Evolutionary conservation across 139 green algal genomes (phyloP).

Genomic region (Chlorella sp.): DNA sequence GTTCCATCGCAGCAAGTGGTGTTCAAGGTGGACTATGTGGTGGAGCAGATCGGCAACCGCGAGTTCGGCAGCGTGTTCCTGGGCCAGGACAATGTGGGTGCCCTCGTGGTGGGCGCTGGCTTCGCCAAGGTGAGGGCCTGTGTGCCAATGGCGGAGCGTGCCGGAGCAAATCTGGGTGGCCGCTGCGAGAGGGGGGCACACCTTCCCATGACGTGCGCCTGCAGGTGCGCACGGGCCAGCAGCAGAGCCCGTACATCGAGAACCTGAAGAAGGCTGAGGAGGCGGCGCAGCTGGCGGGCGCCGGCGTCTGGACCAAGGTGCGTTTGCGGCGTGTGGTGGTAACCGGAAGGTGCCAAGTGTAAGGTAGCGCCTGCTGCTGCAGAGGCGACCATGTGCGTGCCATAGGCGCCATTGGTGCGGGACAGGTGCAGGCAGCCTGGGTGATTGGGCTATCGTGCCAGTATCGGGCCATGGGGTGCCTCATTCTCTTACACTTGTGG

Average conservation of each 20-base stretch:
- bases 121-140: not conserved
- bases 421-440: too few relatives aligned
- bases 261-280: constrained; percentile 69
- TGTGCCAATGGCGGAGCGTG: not conserved
- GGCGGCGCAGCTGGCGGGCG: constrained; percentile 48
- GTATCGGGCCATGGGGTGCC: too few relatives aligned
- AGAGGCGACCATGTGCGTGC: too few relatives aligned
- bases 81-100: constrained; percentile 7
- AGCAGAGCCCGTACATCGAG: constrained; percentile 77
- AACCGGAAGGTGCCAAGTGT: too few relatives aligned
- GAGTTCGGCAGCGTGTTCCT: constrained; percentile 94
- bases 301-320: constrained; percentile 82
- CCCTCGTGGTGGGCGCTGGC: not conserved
- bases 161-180: not conserved
- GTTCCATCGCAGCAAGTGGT: constrained; percentile 50
- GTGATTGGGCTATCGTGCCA: too few relatives aligned
- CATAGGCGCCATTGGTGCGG: too few relatives aligned
- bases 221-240: constrained; percentile 54
- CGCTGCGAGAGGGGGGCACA: not conserved
- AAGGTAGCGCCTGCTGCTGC: too few relatives aligned
- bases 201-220: not conserved
- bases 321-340: too few relatives aligned
- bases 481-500: too few relatives aligned
- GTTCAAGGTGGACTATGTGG: constrained; percentile 90
- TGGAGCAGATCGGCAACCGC: constrained; percentile 69